These are phyloP conservation scores for Cladorrhinum samala DNA, from an alignment of 495 filamentous ascomycete genomes.

Conservation along the genomic window DNA sequence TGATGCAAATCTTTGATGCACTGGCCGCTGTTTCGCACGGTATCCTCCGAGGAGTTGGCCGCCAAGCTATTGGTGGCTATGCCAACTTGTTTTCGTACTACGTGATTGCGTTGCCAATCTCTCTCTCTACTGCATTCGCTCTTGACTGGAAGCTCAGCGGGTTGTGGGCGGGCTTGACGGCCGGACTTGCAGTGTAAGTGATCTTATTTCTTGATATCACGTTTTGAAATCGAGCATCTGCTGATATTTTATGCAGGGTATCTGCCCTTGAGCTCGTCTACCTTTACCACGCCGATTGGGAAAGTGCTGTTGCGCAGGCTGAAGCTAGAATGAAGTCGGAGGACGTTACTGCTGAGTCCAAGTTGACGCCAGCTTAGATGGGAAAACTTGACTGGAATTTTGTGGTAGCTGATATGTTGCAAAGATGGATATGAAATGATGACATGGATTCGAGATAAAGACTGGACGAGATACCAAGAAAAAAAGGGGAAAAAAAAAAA, in stretches of 20 bases:
- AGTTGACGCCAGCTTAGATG: not conserved
- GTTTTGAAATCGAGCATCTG: no score
- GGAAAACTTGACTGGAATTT: no score
- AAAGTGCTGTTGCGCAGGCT: slow-evolving; percentile 18
- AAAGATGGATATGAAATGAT: no score
- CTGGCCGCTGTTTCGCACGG: slow-evolving; percentile 67
- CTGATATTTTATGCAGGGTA: no score
- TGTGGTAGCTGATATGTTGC: no score
- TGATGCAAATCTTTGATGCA: slow-evolving; percentile 76
- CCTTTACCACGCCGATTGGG: slow-evolving; percentile 22
- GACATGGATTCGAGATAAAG: no score
- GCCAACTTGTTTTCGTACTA: slow-evolving; percentile 77
- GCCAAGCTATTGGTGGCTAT: slow-evolving; percentile 74
- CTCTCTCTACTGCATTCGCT: slow-evolving; percentile 61
- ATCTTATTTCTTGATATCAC: not conserved
- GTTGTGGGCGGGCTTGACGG: slow-evolving; percentile 63
- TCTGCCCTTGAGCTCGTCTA: slow-evolving; percentile 20
- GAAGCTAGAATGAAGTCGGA: slow-evolving; percentile 20
- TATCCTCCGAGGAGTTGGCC: slow-evolving; percentile 68
- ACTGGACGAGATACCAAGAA: no score
- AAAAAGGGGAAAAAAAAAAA: no score
- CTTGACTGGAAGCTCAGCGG: slow-evolving; percentile 62
- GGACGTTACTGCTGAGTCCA: slow-evolving; percentile 14
- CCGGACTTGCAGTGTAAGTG: slow-evolving; percentile 48
- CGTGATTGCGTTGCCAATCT: slow-evolving; percentile 67